phyloP scores from a whole-genome alignment of 306 rosid genomes.

The Lathyrus oleraceus region DNA sequence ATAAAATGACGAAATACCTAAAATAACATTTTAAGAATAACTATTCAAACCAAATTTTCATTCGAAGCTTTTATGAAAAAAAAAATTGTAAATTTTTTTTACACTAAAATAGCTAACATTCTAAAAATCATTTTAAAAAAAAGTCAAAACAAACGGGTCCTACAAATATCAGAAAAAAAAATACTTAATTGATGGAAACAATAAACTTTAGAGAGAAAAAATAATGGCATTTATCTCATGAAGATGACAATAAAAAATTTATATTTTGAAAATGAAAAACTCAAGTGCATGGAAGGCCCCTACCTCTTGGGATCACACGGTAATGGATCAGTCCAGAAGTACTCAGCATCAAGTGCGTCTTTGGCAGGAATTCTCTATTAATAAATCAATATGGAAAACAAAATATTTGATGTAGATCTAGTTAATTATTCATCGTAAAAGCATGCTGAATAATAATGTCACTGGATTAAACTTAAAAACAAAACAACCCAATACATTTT shows the following conservation, averaged over 20 bases:
- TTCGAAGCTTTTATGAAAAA: no score
- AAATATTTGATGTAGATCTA: not conserved
- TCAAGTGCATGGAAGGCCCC: constrained; percentile 1
- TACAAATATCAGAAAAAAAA: not conserved
- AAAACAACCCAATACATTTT: not conserved
- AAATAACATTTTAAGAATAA: no score
- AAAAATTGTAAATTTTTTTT: no score
- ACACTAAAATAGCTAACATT: no score
- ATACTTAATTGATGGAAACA: constrained; percentile 5
- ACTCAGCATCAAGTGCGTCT: constrained; percentile 77
- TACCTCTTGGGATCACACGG: constrained; percentile 79
- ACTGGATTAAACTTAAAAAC: not conserved
- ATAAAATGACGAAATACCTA: no score
- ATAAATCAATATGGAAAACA: constrained; percentile 26
- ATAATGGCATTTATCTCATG: not conserved
- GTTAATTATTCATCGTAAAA: not conserved
- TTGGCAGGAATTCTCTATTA: constrained; percentile 64
- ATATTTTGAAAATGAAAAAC: not conserved
- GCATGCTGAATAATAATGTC: not conserved
- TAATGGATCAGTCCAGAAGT: constrained; percentile 75
- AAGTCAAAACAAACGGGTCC: no score
- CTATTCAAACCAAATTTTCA: no score
- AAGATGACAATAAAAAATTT: not conserved
- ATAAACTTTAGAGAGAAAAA: not conserved
- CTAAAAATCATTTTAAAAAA: no score